Base-by-base conservation (phyloP, 768 basidiomycete genomes). In the Goffeauzyma gilvescens region DNA sequence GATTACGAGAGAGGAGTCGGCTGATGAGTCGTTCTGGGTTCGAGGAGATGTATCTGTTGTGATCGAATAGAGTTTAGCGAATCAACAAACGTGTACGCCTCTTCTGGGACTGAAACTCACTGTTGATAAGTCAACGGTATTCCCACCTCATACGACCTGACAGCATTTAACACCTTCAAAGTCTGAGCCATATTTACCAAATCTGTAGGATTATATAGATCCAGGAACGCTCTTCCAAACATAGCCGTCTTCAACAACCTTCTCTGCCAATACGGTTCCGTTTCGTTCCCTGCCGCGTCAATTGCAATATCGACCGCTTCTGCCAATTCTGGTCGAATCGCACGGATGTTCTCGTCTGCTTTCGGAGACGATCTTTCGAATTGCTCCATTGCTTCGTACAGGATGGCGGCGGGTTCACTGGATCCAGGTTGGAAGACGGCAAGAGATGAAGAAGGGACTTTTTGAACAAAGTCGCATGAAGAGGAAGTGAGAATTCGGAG, bases 401-500 rank as follows among this genome's bases (percentile, higher is more conserved):
- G 69, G 42, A 90, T 87, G 0, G 93, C 85, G 2, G 87, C 75
- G 1, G 89, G 80, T 3, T 84, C 78, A 0, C 79, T 81, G 6
- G 93, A 96, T 9, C 89, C 90, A 22, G 93, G 93, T 28, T 76
- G 73, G 64, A 95, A 90, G 24, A 93, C 76, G 1, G 81, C 79
- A 26, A 81, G 62, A 45, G 49, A 51, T 73, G 37, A 53, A 87
- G 86, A 69, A 20, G 90, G 86, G 1, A 96, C 93, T 66, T 87
- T 90, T 56, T 95, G 84, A 15, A 98, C 68, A 41, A 95, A 75
- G 53, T 95, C 87, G 54, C 79, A 83, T 1, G 75, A 71, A 20
- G 82, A 76, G 8, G 79, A 72, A 10, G 78, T 74, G 31, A 89
- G 63, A 31, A 96, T 70, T n/a, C 89, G 74, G 2, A 89, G 72